Evolutionary conservation across 208 protist species (phyloP), one percentile per base, ranked within the genome.

Genomic region (Ichthyophonus hoferi): DNA sequence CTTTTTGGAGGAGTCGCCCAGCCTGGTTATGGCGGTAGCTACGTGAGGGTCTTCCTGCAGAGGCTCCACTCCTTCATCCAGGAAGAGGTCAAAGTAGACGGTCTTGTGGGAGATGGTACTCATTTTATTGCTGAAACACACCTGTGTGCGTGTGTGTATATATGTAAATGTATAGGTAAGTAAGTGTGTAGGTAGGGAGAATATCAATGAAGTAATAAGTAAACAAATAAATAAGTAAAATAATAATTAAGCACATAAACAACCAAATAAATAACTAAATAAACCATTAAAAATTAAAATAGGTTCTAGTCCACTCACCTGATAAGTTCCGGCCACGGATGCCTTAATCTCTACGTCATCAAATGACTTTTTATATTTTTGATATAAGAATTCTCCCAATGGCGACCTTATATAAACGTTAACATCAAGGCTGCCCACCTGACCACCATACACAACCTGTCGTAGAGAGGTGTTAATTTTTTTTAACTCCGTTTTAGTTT

Each of bases 81-180:
- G 14, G 50, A 50, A 87, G 12, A 90, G 17, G 35, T 90, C 88
- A 86, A 90, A 90, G 38, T 87, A 90, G n/a, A 90, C 81, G 33
- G 78, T 90, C 42, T 90, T 90, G 42, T 87, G 79, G 12, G 88
- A 79, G 17, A 90, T 40, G 1, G 79, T 78, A 33, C 67, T 84
- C 31, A 90, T 87, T 35, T 90, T 42, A 42, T 90, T 90, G 40
- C 81, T 41, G 84, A 90, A 90, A 42, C 88, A 90, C 7, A 90
- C 79, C 88, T 90, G 37, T 0, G 40, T 58, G 42, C 33, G 0
- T 37, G 33, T 14, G 0, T 0, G 17, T 82, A 82, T 82, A 82
- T 0, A 37, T 31, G 35, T 82, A 39, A 0, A 82, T 76, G 31
- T 76, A 76, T 0, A 83, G 14, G 0, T 83, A 41, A 31, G 24